Evolutionary conservation across 768 basidiomycete genomes (phyloP).

Genomic region (Cystofilobasidium ferigula): DNA sequence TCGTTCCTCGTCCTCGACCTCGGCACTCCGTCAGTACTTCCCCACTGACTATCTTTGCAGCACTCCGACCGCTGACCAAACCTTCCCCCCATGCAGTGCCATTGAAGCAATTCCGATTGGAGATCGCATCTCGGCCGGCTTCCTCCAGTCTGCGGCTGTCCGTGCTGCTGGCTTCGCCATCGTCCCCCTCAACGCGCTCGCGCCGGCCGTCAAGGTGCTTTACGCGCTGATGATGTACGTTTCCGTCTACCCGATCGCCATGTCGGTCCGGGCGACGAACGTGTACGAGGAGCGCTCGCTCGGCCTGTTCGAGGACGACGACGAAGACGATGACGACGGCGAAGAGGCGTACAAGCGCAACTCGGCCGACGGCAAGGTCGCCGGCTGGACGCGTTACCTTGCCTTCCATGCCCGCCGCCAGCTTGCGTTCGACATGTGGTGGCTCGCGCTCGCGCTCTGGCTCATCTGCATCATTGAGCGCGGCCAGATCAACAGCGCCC

Average conservation of each 20-base stretch:
- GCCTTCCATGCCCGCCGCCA: slow-evolving; percentile 71
- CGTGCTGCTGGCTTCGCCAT: slow-evolving; percentile 77
- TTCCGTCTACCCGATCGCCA: slow-evolving; percentile 38
- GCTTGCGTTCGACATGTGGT: slow-evolving; percentile 54
- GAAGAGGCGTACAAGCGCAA: slow-evolving; percentile 30
- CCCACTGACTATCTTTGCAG: not conserved
- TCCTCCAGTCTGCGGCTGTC: slow-evolving; percentile 66
- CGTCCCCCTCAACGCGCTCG: slow-evolving; percentile 60
- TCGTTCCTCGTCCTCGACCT: slow-evolving; percentile 82
- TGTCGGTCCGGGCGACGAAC: slow-evolving; percentile 59
- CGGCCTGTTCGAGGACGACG: slow-evolving; percentile 54
- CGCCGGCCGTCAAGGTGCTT: slow-evolving; percentile 77
- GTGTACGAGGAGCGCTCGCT: slow-evolving; percentile 83
- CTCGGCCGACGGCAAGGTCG: slow-evolving; percentile 24
- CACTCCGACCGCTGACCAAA: not conserved
- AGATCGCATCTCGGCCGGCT: slow-evolving; percentile 57
- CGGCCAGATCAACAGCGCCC: slow-evolving; percentile 48
- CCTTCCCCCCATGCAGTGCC: slow-evolving; percentile 30
- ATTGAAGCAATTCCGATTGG: slow-evolving; percentile 61
- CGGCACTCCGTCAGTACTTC: slow-evolving; percentile 48
- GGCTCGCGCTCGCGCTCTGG: slow-evolving; percentile 59
- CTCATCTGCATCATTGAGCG: slow-evolving; percentile 85
- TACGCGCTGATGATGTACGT: slow-evolving; percentile 62
- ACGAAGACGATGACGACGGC: slow-evolving; percentile 39
- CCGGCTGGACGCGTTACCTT: slow-evolving; percentile 37